Conservation (phyloP, 805 yeast genomes). For the Pichia heedii region DNA sequence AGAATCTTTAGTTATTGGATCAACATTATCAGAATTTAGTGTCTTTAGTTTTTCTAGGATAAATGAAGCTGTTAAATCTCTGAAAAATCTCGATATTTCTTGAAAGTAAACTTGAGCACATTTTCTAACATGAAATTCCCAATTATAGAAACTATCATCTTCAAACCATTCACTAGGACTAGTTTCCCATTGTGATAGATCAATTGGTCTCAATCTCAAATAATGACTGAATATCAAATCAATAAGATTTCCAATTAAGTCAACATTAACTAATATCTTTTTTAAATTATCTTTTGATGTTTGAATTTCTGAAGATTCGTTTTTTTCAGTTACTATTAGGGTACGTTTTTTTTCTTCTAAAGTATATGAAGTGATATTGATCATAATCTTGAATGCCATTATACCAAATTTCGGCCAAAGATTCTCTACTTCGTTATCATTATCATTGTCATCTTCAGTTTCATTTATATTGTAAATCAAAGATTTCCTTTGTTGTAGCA, state of each 20-base stretch:
- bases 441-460: constrained; percentile 33
- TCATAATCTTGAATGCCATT: constrained; percentile 54
- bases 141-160: constrained; percentile 66
- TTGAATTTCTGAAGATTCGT: constrained; percentile 56
- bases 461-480: constrained; percentile 38
- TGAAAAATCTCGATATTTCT: constrained; percentile 59
- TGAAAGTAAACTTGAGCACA: constrained; percentile 83
- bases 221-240: constrained; percentile 67
- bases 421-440: constrained; percentile 21
- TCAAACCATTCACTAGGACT: constrained; percentile 94
- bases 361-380: constrained; percentile 51
- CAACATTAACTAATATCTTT: constrained; percentile 48
- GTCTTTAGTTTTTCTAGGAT: constrained; percentile 53
- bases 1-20: constrained; percentile 66
- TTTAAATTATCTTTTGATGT: constrained; percentile 46
- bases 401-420: constrained; percentile 73
- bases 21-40: constrained; percentile 24
- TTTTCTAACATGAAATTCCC: constrained; percentile 78
- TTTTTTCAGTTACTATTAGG: constrained; percentile 44
- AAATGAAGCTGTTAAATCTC: constrained; percentile 42
- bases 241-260: constrained; percentile 47
- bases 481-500: constrained; percentile 59
- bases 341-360: constrained; percentile 49
- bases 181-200: constrained; percentile 68
- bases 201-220: constrained; percentile 62